phyloP scores from a whole-genome alignment of 225 moss, liverwort and hornwort species.

The Bryum argenteum region DNA sequence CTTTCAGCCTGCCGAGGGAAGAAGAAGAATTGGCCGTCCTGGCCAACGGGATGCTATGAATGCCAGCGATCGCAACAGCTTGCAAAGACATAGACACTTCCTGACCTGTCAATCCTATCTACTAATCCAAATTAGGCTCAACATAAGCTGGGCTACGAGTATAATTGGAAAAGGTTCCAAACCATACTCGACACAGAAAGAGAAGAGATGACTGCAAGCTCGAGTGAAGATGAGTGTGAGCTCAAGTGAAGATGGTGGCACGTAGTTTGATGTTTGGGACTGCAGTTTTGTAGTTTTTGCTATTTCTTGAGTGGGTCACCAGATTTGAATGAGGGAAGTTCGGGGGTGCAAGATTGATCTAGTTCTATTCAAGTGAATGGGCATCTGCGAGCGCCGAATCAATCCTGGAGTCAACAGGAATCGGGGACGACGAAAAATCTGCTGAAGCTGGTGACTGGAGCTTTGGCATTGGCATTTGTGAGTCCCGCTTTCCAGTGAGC shows the following conservation, averaged over 20 bases:
- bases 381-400: neutral
- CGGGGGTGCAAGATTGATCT: neutral
- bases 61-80: constrained; percentile 31
- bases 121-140: constrained; percentile 6
- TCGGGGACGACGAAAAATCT: neutral
- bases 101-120: constrained; percentile 8
- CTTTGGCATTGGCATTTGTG: neutral
- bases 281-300: neutral
- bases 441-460: neutral
- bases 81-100: constrained; percentile 54
- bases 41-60: constrained; percentile 30
- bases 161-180: neutral
- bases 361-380: neutral
- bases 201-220: neutral
- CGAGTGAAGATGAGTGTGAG: neutral
- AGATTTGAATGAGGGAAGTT: constrained; percentile 2
- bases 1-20: constrained; percentile 14
- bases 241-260: neutral
- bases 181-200: constrained; percentile 3
- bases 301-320: constrained; percentile 4
- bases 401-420: neutral
- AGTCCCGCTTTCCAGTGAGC: constrained; percentile 2
- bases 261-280: neutral
- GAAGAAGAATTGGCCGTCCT: constrained; percentile 24
- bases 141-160: neutral